Evolutionary conservation across 805 yeast species (phyloP), one percentile per base, ranked within the genome.

Genomic region (Metschnikowia vanudenii): DNA sequence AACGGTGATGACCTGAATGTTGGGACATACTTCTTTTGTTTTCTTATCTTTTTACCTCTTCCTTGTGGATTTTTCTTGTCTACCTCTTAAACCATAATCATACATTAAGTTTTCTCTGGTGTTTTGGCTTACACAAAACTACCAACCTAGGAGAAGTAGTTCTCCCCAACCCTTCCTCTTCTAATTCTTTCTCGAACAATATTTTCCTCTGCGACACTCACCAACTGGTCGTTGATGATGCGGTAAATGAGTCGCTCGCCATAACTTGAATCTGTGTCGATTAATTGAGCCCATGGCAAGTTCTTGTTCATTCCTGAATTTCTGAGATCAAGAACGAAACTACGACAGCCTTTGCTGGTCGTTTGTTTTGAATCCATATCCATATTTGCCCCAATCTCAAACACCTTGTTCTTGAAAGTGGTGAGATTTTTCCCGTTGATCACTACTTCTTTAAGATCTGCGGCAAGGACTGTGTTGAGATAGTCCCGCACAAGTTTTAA

Each of bases 1-100:
- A 84, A 82, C 76, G 87, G 91, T 85, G 96, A 88, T 88, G 96
- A 88, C 96, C 96, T 88, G 82, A 74, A 71, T 84, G 67, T 75
- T 86, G 92, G 81, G 65, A 86, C 88, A 86, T 74, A 7, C 29
- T 20, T 1, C 24, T 4, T 18, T 32, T 35, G 3, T 16, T 34
- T 14, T 34, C 10, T 29, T 44, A 3, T 14, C 35, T 16, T n/a
- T 31, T 19, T 13, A 20, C 24, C 7, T 20, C 24, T 7, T 7
- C 24, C 7, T 20, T 20, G 24, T 20, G 7, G 7, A 20, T 7
- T 17, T 10, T 33, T 19, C 32, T 37, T 11, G 17, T 14, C 31
- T 9, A 16, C 5, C 35, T 19, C 8, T 8, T 19, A 17, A 3
- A 11, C 22, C 18, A 6, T 7, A 22, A n/a, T n/a, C n/a, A n/a